A percentile compares a stretch with the other conserved stretches of the same genome.
These are phyloP conservation scores for Naematelia aurantialba DNA, from an alignment of 768 basidiomycete species.

Conservation along the genomic window DNA sequence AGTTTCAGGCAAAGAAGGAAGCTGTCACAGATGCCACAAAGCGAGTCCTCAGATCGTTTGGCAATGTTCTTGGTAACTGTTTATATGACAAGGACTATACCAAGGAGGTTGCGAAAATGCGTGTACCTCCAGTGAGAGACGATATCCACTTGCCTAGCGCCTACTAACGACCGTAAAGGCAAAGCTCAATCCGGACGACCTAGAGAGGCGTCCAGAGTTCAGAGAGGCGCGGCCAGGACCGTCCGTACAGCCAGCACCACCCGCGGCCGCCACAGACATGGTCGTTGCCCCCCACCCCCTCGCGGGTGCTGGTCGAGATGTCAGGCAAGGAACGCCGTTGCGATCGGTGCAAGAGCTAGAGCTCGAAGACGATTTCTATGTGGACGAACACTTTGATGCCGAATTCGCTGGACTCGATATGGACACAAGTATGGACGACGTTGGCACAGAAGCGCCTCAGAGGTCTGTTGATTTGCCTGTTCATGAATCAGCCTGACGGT, in stretches of 20 bases:
- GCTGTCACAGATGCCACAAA: slow-evolving; percentile 94
- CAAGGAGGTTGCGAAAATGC: slow-evolving; percentile 79
- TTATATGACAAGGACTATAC: slow-evolving; percentile 92
- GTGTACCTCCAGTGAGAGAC: slow-evolving; percentile 69
- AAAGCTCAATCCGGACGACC: slow-evolving; percentile 37
- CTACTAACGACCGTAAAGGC: slow-evolving; percentile 13
- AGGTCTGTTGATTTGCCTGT: neutral
- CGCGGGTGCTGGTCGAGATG: neutral
- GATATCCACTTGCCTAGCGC: neutral
- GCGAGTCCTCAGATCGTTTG: slow-evolving; percentile 83
- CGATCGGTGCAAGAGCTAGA: slow-evolving; percentile 28
- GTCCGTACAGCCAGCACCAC: slow-evolving; percentile 6
- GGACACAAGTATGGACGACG: neutral
- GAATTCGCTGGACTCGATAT: slow-evolving; percentile 30
- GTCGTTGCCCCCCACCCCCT: too few species aligned
- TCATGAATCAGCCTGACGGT: neutral
- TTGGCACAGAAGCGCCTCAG: neutral
- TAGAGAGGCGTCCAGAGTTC: slow-evolving; percentile 47
- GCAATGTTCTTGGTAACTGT: slow-evolving; percentile 92
- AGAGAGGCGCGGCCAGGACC: slow-evolving; percentile 25
- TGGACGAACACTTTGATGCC: slow-evolving; percentile 37
- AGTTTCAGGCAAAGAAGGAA: slow-evolving; percentile 89
- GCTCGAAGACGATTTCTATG: slow-evolving; percentile 16
- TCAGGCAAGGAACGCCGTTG: slow-evolving; percentile 23
- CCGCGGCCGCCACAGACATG: too few species aligned